Percentiles rank a stretch among this genome's conserved stretches.
phyloP scores from a whole-genome alignment of 345 rosid species.

The thale cress (Arabidopsis thaliana) region DNA sequence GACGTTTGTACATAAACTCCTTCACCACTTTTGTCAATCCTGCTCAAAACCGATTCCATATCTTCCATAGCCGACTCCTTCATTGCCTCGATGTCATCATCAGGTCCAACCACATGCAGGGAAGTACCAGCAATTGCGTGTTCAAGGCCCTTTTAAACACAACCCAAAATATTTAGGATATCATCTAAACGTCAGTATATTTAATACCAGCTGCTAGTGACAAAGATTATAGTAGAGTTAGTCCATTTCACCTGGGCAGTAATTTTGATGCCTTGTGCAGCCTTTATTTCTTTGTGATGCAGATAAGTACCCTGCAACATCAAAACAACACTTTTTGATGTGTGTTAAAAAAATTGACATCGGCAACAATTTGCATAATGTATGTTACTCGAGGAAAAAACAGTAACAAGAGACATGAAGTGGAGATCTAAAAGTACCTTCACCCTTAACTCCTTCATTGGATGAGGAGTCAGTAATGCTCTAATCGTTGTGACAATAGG shows the following conservation, averaged over 20 bases:
- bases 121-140: conserved; percentile 95
- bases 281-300: conserved; percentile 89
- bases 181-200: background rate
- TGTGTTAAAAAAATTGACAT: conserved; percentile 1
- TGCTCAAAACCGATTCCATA: conserved; percentile 83
- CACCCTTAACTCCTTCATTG: conserved; percentile 96
- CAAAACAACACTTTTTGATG: conserved; percentile 26
- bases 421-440: conserved; percentile 56
- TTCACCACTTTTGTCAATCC: conserved; percentile 85
- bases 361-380: conserved; percentile 2
- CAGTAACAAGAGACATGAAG: conserved; percentile 15
- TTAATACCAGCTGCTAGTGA: conserved; percentile 1
- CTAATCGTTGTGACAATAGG: conserved; percentile 87
- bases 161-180: background rate
- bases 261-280: conserved; percentile 95
- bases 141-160: conserved; percentile 73
- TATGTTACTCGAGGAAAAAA: background rate
- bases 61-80: conserved; percentile 79
- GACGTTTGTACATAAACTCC: conserved; percentile 96
- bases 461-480: conserved; percentile 94
- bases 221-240: conserved; percentile 2
- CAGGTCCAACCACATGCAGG: conserved; percentile 74
- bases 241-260: conserved; percentile 72
- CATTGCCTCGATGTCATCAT: conserved; percentile 74
- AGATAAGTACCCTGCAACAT: conserved; percentile 77